A percentile compares a stretch with the other conserved stretches of the same genome.
phyloP scores from a whole-genome alignment of 768 basidiomycete species.

The Trametes cinnabarina region DNA sequence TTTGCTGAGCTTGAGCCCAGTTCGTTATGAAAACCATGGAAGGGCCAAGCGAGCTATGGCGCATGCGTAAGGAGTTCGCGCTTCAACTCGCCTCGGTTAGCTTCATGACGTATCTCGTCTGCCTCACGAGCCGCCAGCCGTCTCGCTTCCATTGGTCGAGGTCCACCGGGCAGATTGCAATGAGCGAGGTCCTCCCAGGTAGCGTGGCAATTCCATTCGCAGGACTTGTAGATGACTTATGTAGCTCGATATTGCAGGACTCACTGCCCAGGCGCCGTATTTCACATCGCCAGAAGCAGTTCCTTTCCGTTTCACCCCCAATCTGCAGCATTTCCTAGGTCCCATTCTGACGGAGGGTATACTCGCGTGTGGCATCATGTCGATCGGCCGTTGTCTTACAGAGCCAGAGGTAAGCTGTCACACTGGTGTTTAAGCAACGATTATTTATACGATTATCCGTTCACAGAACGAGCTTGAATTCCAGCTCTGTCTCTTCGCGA shows the following conservation, averaged over 20 bases:
- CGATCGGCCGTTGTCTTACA: slow-evolving; percentile 86
- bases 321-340: slow-evolving; percentile 91
- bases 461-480: slow-evolving; percentile 86
- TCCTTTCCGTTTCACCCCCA: slow-evolving; percentile 96
- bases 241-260: slow-evolving; percentile 15
- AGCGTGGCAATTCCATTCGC: slow-evolving; percentile 11
- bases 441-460: not conserved
- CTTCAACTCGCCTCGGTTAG: slow-evolving; percentile 82
- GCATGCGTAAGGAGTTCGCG: slow-evolving; percentile 96
- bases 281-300: slow-evolving; percentile 83
- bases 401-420: slow-evolving; percentile 74
- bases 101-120: slow-evolving; percentile 90
- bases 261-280: slow-evolving; percentile 47
- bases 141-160: slow-evolving; percentile 85
- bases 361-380: slow-evolving; percentile 82
- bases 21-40: slow-evolving; percentile 90
- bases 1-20: slow-evolving; percentile 39
- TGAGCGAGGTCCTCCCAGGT: slow-evolving; percentile 92
- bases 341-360: slow-evolving; percentile 88
- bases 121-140: slow-evolving; percentile 79
- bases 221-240: not conserved
- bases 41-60: slow-evolving; percentile 84
- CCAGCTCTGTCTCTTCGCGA: slow-evolving; percentile 84
- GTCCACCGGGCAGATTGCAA: slow-evolving; percentile 85
- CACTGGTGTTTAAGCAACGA: not conserved